Percentiles rank a stretch among this genome's conserved stretches.
Conservation (phyloP, 345 rosid genomes). For the Streptanthus diversifolius region DNA sequence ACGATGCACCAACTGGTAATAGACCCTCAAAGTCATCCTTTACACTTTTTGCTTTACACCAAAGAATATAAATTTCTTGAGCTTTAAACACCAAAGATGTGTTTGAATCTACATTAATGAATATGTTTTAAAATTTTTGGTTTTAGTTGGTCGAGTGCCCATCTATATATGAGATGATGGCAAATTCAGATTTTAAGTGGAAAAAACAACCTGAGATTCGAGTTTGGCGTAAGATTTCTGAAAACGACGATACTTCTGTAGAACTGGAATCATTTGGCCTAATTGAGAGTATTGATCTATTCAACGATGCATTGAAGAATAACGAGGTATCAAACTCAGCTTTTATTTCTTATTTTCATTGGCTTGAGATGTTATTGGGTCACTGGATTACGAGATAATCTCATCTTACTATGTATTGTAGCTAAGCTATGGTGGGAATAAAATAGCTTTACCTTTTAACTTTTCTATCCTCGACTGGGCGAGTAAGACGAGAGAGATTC, state of each 20-base stretch:
- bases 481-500: conserved; percentile 56
- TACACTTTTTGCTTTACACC: no score
- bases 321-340: conserved; percentile 58
- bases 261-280: conserved; percentile 58
- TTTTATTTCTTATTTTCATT: background rate
- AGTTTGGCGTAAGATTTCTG: conserved; percentile 63
- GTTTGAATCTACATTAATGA: no score
- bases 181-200: conserved; percentile 76
- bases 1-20: conserved; percentile 93
- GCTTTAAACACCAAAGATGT: no score
- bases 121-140: background rate
- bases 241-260: conserved; percentile 40
- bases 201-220: conserved; percentile 56
- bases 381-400: background rate
- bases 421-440: conserved; percentile 63
- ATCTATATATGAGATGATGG: conserved; percentile 86
- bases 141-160: conserved; percentile 81
- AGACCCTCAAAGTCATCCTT: conserved; percentile 3
- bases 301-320: conserved; percentile 64
- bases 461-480: conserved; percentile 66
- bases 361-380: background rate
- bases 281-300: conserved; percentile 47
- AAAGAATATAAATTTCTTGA: background rate
- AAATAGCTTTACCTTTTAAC: conserved; percentile 71
- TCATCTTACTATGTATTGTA: conserved; percentile 27